Evolutionary conservation across 2,329 filamentous ascomycete genomes (phyloP).

Genomic region (Sporothrix luriei): DNA sequence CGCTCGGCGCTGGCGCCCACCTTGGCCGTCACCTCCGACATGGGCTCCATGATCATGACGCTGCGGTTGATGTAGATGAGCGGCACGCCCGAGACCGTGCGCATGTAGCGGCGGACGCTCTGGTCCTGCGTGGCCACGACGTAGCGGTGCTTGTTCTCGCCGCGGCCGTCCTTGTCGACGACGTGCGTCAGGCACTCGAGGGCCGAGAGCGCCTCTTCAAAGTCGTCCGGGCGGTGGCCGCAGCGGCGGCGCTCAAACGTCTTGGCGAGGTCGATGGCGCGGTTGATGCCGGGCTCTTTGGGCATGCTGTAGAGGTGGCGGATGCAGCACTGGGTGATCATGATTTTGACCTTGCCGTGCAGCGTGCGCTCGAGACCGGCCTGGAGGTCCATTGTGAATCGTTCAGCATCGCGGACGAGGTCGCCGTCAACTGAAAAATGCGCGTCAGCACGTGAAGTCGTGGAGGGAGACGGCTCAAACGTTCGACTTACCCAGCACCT

Average conservation of each 20-base stretch:
- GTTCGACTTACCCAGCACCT: conserved; percentile 67
- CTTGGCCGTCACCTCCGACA: conserved; percentile 67
- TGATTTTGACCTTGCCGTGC: conserved; percentile 81
- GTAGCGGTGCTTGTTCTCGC: conserved; percentile 76
- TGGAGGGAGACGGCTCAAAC: not conserved
- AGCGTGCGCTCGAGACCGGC: conserved; percentile 77
- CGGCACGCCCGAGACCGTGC: conserved; percentile 70
- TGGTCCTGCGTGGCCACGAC: conserved; percentile 74
- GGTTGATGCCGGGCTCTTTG: conserved; percentile 34
- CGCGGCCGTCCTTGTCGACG: conserved; percentile 75
- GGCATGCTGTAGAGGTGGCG: conserved; percentile 37
- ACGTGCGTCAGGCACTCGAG: conserved; percentile 67
- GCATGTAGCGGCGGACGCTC: conserved; percentile 64
- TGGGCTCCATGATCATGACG: conserved; percentile 72
- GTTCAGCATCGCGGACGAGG: conserved; percentile 77
- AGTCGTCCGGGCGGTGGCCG: conserved; percentile 72
- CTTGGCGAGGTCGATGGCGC: conserved; percentile 75
- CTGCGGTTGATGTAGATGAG: conserved; percentile 66
- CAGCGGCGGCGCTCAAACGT: conserved; percentile 72
- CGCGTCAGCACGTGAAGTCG: not conserved
- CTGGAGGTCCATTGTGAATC: conserved; percentile 87
- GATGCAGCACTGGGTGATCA: conserved; percentile 38
- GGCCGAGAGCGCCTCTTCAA: conserved; percentile 69
- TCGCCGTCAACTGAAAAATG: conserved; percentile 69
- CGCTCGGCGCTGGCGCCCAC: conserved; percentile 69